These are phyloP conservation scores for Physcomitrellopsis africana DNA, from an alignment of 225 moss, liverwort and hornwort species.

Conservation along the genomic window DNA sequence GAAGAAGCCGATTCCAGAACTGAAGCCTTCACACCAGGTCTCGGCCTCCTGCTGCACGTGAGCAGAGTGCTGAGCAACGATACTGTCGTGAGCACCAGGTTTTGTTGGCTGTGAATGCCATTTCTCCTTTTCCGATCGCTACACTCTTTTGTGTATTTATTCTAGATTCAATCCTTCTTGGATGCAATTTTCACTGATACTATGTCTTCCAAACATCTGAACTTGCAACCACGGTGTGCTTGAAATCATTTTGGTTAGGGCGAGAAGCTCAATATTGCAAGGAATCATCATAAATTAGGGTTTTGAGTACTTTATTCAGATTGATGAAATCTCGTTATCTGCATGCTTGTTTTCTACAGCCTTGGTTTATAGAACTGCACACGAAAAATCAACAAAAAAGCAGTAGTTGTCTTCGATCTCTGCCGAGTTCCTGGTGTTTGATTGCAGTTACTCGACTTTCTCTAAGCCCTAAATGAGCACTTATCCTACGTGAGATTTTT, in stretches of 20 bases:
- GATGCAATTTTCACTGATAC: not conserved
- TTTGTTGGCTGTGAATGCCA: conserved; percentile 76
- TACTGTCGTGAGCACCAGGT: conserved; percentile 58
- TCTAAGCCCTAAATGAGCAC: not conserved
- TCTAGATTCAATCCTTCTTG: not conserved
- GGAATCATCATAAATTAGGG: not conserved
- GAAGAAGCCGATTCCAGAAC: conserved; percentile 32
- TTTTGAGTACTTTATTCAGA: no score
- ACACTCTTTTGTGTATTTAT: conserved; percentile 66
- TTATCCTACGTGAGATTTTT: conserved; percentile 53
- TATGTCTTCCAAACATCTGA: not conserved
- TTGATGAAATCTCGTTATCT: no score
- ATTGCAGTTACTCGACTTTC: not conserved
- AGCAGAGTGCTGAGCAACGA: conserved; percentile 56
- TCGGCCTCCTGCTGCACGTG: conserved; percentile 47
- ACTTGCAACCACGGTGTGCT: not conserved
- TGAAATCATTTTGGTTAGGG: not conserved
- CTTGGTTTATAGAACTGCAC: not conserved
- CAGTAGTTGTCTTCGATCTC: not conserved
- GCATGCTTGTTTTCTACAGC: not conserved
- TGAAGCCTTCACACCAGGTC: conserved; percentile 38
- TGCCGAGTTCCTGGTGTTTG: not conserved
- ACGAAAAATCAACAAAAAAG: no score
- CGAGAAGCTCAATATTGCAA: not conserved
- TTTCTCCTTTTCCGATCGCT: conserved; percentile 74